phyloP scores from a whole-genome alignment of 371 early-diverging fungal genomes.

The Rhizomucor miehei region DNA sequence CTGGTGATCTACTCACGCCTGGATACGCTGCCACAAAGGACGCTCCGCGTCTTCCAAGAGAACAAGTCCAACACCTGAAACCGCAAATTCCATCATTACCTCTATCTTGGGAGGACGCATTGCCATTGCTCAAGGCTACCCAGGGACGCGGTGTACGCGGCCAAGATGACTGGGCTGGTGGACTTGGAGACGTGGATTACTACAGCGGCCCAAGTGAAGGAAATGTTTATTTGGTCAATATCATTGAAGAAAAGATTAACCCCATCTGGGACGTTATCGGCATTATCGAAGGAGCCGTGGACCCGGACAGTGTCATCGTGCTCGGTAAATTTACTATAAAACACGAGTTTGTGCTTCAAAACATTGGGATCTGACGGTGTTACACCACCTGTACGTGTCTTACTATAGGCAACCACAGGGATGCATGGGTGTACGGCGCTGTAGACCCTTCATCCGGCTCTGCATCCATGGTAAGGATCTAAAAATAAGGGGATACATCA shows the following conservation, averaged over 20 bases:
- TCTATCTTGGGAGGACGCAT: constrained; percentile 63
- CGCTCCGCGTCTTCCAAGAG: constrained; percentile 49
- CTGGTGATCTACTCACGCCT: constrained; percentile 66
- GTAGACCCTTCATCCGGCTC: constrained; percentile 63
- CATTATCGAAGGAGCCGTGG: constrained; percentile 52
- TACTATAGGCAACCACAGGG: constrained; percentile 58
- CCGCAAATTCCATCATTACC: constrained; percentile 66
- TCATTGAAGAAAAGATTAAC: constrained; percentile 44
- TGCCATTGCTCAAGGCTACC: constrained; percentile 47
- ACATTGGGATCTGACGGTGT: no score
- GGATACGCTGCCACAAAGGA: constrained; percentile 53
- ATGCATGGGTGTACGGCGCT: constrained; percentile 65
- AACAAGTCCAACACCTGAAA: constrained; percentile 30
- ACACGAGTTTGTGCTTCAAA: not conserved
- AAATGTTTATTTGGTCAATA: constrained; percentile 50
- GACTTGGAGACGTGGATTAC: constrained; percentile 44
- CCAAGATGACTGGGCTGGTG: constrained; percentile 42
- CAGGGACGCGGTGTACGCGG: constrained; percentile 39
- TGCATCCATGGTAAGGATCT: constrained; percentile 45
- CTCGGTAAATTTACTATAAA: constrained; percentile 35
- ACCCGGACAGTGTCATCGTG: constrained; percentile 54
- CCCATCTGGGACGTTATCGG: constrained; percentile 67
- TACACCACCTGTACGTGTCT: no score
- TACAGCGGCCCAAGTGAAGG: constrained; percentile 54
- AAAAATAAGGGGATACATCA: not conserved